These are phyloP conservation scores for Xylaria bambusicola DNA, from an alignment of 495 filamentous ascomycete species.

Conservation along the genomic window DNA sequence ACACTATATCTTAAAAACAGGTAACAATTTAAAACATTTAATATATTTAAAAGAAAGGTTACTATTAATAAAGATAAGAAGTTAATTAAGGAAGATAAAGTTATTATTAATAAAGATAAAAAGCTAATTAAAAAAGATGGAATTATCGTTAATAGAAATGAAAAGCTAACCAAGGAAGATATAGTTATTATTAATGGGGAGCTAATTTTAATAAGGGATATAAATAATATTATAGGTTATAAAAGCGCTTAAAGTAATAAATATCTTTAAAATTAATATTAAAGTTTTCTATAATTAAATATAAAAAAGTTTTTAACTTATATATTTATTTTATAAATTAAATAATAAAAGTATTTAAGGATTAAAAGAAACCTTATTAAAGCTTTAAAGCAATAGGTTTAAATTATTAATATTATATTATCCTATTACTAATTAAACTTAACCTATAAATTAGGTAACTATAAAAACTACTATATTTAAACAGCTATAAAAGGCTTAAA, in stretches of 20 bases:
- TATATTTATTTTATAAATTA: background rate
- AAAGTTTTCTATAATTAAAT: background rate
- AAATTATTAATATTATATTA: background rate
- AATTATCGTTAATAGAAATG: background rate
- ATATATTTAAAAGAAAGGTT: too few relatives aligned
- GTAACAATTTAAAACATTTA: too few relatives aligned
- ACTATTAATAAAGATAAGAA: background rate
- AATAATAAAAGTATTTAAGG: background rate
- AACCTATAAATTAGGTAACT: background rate
- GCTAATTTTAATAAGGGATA: background rate
- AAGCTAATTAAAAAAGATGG: background rate
- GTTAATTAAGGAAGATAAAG: background rate
- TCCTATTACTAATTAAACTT: background rate
- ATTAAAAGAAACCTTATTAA: background rate
- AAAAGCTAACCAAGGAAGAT: too few relatives aligned
- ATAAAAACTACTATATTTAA: background rate
- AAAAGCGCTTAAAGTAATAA: background rate
- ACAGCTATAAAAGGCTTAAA: background rate
- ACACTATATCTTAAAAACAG: too few relatives aligned
- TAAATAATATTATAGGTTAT: background rate
- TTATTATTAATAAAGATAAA: background rate
- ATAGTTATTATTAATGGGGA: too few relatives aligned
- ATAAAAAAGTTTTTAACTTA: background rate
- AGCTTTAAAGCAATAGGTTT: background rate
- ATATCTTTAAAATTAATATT: background rate